A percentile compares a stretch with the other conserved stretches of the same genome.
Evolutionary conservation across 2,329 filamentous ascomycete species (phyloP).

Genomic region (Catunica adiposa): DNA sequence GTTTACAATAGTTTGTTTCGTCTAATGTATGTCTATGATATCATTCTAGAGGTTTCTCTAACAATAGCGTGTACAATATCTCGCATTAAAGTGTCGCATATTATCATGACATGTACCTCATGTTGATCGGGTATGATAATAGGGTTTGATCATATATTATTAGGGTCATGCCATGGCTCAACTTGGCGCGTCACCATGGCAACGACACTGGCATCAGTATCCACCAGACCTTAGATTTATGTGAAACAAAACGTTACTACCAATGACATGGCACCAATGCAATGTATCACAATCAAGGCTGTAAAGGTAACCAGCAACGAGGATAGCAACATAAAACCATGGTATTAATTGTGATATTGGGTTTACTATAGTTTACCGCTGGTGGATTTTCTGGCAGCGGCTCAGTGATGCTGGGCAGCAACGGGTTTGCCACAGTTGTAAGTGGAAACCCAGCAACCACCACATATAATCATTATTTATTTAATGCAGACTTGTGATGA

Average conservation of each 20-base stretch:
- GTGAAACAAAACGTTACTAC: background rate
- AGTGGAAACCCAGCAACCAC: no score
- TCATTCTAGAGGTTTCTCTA: no score
- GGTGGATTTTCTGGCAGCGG: background rate
- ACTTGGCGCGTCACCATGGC: slow-evolving; percentile 6
- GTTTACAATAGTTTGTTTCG: background rate
- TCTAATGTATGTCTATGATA: background rate
- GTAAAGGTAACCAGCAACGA: background rate
- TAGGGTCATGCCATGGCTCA: background rate
- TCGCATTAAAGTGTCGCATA: no score
- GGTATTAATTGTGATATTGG: background rate
- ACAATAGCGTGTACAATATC: no score
- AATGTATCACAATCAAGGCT: background rate
- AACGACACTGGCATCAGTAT: background rate
- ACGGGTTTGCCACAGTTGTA: no score
- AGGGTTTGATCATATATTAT: no score
- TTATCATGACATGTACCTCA: no score
- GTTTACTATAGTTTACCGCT: background rate
- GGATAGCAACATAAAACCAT: background rate
- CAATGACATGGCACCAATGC: background rate
- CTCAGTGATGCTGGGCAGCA: background rate
- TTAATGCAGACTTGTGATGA: no score
- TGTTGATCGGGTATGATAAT: no score
- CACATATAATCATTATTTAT: no score
- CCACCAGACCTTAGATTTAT: background rate